Conservation (phyloP, 2,329 filamentous ascomycete genomes). For the Fusarium dlaminii region DNA sequence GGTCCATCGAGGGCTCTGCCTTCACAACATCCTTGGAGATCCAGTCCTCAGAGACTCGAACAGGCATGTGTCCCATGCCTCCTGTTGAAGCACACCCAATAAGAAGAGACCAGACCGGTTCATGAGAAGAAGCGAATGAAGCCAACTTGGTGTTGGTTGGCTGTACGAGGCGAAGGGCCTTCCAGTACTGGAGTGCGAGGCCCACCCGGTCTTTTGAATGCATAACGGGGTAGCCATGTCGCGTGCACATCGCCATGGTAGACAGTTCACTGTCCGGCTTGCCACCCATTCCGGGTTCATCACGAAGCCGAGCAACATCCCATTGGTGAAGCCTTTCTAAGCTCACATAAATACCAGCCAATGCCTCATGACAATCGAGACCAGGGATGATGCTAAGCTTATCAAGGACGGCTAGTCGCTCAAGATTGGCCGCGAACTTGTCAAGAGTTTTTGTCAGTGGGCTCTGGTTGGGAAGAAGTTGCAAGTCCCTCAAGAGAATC, state of each 20-base stretch:
- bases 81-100: conserved; percentile 69
- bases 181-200: conserved; percentile 82
- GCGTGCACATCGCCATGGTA: conserved; percentile 72
- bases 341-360: conserved; percentile 77
- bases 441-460: conserved; percentile 76
- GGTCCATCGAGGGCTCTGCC: conserved; percentile 53
- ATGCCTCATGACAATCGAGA: conserved; percentile 80
- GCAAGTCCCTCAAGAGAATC: conserved; percentile 73
- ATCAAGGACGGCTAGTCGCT: conserved; percentile 74
- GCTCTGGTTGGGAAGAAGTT: conserved; percentile 66
- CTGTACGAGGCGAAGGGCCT: conserved; percentile 63
- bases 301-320: conserved; percentile 69
- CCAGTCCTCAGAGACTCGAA: conserved; percentile 79
- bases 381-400: conserved; percentile 74
- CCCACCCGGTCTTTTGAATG: conserved; percentile 74
- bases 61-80: conserved; percentile 61
- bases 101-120: conserved; percentile 72
- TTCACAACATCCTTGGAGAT: conserved; percentile 75
- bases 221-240: conserved; percentile 76
- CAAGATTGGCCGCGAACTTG: conserved; percentile 75
- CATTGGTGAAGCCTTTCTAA: conserved; percentile 75
- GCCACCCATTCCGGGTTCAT: conserved; percentile 55
- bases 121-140: conserved; percentile 50
- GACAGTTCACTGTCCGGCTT: conserved; percentile 61
- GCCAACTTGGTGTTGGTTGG: conserved; percentile 50